These are phyloP conservation scores for Leccinum obscurum DNA, from an alignment of 768 basidiomycete species.

Conservation along the genomic window DNA sequence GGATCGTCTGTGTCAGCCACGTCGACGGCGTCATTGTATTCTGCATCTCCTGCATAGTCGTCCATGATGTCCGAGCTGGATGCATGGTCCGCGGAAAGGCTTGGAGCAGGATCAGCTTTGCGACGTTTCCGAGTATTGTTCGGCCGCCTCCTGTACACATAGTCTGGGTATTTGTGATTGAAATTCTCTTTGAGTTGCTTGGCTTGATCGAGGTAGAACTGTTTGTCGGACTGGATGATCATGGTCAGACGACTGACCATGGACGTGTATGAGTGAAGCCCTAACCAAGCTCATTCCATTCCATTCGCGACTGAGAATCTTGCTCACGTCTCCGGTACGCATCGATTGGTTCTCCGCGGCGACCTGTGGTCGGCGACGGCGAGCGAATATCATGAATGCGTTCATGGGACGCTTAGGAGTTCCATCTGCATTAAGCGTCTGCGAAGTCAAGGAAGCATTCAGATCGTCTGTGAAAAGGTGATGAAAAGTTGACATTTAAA, in stretches of 20 bases:
- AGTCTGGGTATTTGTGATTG: conserved; percentile 85
- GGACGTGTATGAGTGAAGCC: conserved; percentile 11
- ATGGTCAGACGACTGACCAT: conserved; percentile 17
- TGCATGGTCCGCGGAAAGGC: conserved; percentile 32
- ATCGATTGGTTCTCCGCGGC: conserved; percentile 85
- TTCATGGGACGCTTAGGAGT: conserved; percentile 93
- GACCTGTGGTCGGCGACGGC: conserved; percentile 78
- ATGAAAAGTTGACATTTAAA: conserved; percentile 16
- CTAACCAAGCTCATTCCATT: conserved; percentile 72
- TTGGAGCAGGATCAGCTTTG: conserved; percentile 36
- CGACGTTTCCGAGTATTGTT: conserved; percentile 80
- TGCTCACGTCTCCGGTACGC: conserved; percentile 89
- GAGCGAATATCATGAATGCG: conserved; percentile 92
- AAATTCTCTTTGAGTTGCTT: conserved; percentile 84
- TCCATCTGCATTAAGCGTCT: conserved; percentile 82
- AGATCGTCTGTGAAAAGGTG: conserved; percentile 36
- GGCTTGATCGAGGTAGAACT: conserved; percentile 86
- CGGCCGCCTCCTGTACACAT: conserved; percentile 84
- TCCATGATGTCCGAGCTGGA: conserved; percentile 36
- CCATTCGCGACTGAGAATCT: conserved; percentile 87
- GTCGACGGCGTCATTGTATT: conserved; percentile 43
- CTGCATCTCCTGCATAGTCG: conserved; percentile 25
- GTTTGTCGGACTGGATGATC: conserved; percentile 64
- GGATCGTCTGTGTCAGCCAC: conserved; percentile 25
- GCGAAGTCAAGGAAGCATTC: conserved; percentile 59